Conservation (phyloP, 768 basidiomycete species). For the Pilatotrama ljubarskyi region DNA sequence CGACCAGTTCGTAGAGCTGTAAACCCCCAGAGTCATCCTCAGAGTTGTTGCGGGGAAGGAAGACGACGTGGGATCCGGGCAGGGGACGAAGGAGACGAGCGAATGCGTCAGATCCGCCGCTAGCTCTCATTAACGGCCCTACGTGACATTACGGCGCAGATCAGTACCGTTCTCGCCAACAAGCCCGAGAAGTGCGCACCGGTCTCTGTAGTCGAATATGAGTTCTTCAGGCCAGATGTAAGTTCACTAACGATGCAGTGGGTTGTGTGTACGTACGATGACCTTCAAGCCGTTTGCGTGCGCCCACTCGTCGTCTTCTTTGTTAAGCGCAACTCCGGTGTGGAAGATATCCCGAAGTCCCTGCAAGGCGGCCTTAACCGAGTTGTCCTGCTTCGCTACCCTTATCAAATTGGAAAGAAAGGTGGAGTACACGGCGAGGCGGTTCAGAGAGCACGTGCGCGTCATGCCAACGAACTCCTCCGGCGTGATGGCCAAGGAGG, state of each 20-base stretch:
- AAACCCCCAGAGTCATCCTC: too few relatives aligned
- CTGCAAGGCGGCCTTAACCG: slow-evolving; percentile 4
- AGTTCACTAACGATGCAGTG: too few relatives aligned
- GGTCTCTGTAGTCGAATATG: too few relatives aligned
- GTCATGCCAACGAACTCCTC: slow-evolving; percentile 16
- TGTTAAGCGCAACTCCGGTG: slow-evolving; percentile 21
- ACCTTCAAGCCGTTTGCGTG: slow-evolving; percentile 8
- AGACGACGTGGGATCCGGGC: too few relatives aligned
- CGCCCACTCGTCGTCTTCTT: slow-evolving; percentile 24
- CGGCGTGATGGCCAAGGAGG: slow-evolving; percentile 12
- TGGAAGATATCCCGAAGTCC: slow-evolving; percentile 15
- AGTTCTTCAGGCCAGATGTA: too few relatives aligned
- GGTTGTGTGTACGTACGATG: slow-evolving; percentile 10
- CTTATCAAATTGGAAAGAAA: slow-evolving; percentile 19
- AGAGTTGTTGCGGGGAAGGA: too few relatives aligned
- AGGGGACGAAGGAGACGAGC: too few relatives aligned
- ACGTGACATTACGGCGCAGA: too few relatives aligned
- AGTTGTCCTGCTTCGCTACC: slow-evolving; percentile 7
- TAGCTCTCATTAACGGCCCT: too few relatives aligned
- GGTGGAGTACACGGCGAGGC: slow-evolving; percentile 20
- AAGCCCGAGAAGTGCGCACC: too few relatives aligned
- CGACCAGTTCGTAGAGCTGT: slow-evolving; percentile 5
- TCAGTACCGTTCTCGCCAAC: too few relatives aligned
- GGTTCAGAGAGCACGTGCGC: slow-evolving; percentile 11
- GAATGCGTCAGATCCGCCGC: too few relatives aligned